Base-by-base conservation (phyloP, 768 basidiomycete genomes). In the Xerocomellus amylosporus region DNA sequence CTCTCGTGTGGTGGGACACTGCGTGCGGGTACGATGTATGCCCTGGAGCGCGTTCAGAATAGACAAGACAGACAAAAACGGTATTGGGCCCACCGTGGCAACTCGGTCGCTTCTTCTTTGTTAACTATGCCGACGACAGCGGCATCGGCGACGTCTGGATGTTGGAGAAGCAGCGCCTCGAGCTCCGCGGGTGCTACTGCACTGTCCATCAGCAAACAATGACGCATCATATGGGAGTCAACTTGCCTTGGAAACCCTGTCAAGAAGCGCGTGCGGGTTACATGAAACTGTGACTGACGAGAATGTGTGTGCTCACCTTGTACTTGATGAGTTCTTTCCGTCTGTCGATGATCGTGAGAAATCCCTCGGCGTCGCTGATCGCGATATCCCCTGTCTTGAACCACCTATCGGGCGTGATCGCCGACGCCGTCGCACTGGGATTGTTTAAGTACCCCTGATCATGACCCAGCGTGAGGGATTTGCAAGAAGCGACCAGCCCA, bases 351-450 rank as follows among this genome's bases (percentile, higher is more conserved):
- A 90, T 87, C 59, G 77, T 80, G 66, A 84, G 90, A 64, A 77
- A 88, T 0, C 91, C 93, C 1, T 91, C 83, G 3, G 69, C 53
- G 56, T 92, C 87, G 13, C 82, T 71, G 17, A 78, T 67, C 2
- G 81, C 88, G 46, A 95, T 81, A 67, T 96, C 93, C 2, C 93
- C 92, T 0, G 93, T 94, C 77, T 88, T 91, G 74, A 93, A 86
- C 90, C 90, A 97, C 4, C 83, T 79, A 46, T 90, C 87, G 0
- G 70, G 69, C 0, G 87, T 89, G 59, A 95, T 86, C 7, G 85
- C 71, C 14, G 83, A 78, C 22, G 74, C 71, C 2, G 91, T 95
- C 4, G 92, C 90, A 30, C 74, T 72, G 3, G 75, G 72, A 56
- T 94, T 90, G 60, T 84, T 85, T 57, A 87, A 70, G 63, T 94